Conservation (phyloP, 2,329 filamentous ascomycete species). For the Paecilomyces niveus region DNA sequence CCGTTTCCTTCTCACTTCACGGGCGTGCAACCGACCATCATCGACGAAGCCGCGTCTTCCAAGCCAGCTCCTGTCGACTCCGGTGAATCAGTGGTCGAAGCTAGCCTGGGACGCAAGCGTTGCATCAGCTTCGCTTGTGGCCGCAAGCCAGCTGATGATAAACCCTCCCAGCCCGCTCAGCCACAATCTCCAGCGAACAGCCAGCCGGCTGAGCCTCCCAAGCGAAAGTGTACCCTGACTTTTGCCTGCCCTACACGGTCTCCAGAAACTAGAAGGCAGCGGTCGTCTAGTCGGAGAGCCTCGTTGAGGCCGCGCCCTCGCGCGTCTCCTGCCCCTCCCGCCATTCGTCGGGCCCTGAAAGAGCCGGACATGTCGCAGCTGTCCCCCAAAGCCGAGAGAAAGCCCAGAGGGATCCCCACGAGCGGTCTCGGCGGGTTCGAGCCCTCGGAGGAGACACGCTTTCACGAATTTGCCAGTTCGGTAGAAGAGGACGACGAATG, state of each 20-base stretch:
- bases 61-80: conserved; percentile 28
- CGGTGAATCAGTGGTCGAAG: conserved; percentile 53
- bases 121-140: conserved; percentile 91
- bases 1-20: conserved; percentile 51
- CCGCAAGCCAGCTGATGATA: conserved; percentile 49
- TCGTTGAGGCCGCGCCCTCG: conserved; percentile 22
- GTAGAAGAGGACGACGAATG: conserved; percentile 80
- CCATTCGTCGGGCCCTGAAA: conserved; percentile 18
- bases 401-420: conserved; percentile 22
- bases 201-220: conserved; percentile 30
- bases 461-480: conserved; percentile 89
- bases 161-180: conserved; percentile 54
- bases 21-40: conserved; percentile 12
- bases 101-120: conserved; percentile 66
- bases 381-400: conserved; percentile 7
- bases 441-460: conserved; percentile 44
- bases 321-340: conserved; percentile 35
- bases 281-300: conserved; percentile 16
- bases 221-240: conserved; percentile 39
- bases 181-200: conserved; percentile 59
- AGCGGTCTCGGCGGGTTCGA: conserved; percentile 33
- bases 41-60: conserved; percentile 8
- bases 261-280: conserved; percentile 18
- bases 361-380: conserved; percentile 9
- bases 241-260: conserved; percentile 40